Conservation (phyloP, 2,329 filamentous ascomycete genomes). For the Microsporum ferrugineum region DNA sequence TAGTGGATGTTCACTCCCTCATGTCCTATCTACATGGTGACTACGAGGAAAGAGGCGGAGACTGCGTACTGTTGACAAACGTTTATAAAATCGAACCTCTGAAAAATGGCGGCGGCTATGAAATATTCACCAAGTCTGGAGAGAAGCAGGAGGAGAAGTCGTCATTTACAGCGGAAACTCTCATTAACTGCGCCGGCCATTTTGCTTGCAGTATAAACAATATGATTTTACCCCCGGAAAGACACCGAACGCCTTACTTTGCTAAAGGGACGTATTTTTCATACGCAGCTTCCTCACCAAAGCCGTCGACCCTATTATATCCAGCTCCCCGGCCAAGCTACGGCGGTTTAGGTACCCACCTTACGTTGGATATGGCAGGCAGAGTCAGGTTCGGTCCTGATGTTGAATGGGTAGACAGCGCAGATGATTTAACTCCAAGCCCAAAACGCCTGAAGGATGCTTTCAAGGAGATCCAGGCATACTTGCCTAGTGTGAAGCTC, state of each 20-base stretch:
- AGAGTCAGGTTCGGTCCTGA: conserved; percentile 87
- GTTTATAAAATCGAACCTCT: conserved; percentile 52
- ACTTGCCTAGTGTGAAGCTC: conserved; percentile 62
- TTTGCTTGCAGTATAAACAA: conserved; percentile 68
- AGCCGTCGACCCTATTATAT: conserved; percentile 66
- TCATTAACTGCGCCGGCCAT: conserved; percentile 81
- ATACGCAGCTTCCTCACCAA: conserved; percentile 56
- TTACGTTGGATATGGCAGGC: conserved; percentile 79
- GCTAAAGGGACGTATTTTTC: conserved; percentile 95
- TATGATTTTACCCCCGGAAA: conserved; percentile 51
- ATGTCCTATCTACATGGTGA: conserved; percentile 71
- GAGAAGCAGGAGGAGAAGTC: conserved; percentile 30
- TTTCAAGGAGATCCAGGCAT: conserved; percentile 61
- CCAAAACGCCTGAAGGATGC: conserved; percentile 53
- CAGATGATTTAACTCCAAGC: conserved; percentile 59
- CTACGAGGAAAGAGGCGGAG: conserved; percentile 66
- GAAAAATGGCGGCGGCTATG: conserved; percentile 57
- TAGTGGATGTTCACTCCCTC: conserved; percentile 73
- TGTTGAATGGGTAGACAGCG: conserved; percentile 75
- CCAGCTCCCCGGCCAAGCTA: conserved; percentile 72
- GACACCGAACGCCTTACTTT: conserved; percentile 56
- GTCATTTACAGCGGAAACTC: conserved; percentile 58
- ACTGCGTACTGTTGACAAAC: conserved; percentile 55
- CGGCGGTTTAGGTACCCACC: conserved; percentile 83
- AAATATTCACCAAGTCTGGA: conserved; percentile 43